Evolutionary conservation across 805 yeast species (phyloP), one percentile per base, ranked within the genome.

Genomic region (Yamadazyma takamatsuzukensis): DNA sequence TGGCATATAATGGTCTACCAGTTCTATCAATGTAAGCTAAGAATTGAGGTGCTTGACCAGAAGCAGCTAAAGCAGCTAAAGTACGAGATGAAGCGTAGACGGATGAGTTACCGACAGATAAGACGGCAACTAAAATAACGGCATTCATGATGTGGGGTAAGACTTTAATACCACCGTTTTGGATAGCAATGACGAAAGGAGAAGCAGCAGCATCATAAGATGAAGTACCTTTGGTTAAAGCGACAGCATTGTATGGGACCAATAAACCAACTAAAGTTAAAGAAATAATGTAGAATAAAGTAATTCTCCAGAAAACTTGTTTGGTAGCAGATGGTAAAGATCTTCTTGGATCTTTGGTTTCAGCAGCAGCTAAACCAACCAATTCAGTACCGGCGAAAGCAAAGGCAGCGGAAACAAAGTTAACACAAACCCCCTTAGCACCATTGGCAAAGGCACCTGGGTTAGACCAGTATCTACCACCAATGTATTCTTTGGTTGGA

Each of bases 51-150:
- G 78, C 80, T 48, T 74, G 73, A 6, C 85, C 83, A 56, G 80
- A 84, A 35, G 74, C 78, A 14, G 87, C 80, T 48, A 83, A 64
- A 5, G 86, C 73, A 23, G 76, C 77, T 36, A 83, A 49, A 11
- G 86, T 68, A 69, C 90, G 74, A 28, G 87, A 80, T 39, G 79
- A 74, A 17, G 80, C 83, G 51, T 72, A 83, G 21, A 81, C 75
- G 3, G 88, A 74, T 16, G 87, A 76, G 64, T 81, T 82, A 50
- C 87, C 88, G 32, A 81, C 88, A 11, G 88, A 81, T 34, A 81
- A 60, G 21, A 83, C 87, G 4, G 88, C 80, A 39, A 82, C 52
- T 60, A 83, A 63, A 43, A 83, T 80, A 27, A 82, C 87, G 17
- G 78, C 84, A 53, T 83, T 83, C 68, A 83, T 79, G 38, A 83